phyloP scores from a whole-genome alignment of 208 protist species.

The Wallacemonas rigidus region DNA sequence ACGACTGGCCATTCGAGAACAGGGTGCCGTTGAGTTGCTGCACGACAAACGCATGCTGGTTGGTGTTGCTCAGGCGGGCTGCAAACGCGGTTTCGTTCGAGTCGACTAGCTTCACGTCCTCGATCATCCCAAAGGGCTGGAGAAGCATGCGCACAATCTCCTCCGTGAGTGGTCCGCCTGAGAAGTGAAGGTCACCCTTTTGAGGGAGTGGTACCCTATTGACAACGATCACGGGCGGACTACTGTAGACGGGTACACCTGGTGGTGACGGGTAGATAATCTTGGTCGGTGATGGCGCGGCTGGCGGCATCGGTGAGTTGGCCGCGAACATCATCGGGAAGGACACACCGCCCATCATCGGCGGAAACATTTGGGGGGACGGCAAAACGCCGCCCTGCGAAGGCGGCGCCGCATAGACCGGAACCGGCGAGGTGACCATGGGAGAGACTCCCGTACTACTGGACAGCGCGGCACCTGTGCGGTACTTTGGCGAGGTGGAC shows the following conservation, averaged over 20 bases:
- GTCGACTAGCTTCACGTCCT: slow-evolving; percentile 49
- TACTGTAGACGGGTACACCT: slow-evolving; percentile 29
- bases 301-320: slow-evolving; percentile 9
- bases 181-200: slow-evolving; percentile 78
- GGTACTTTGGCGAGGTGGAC: slow-evolving; percentile 73
- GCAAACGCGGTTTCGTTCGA: slow-evolving; percentile 43
- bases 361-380: slow-evolving; percentile 48
- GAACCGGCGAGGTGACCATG: slow-evolving; percentile 24
- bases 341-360: slow-evolving; percentile 44
- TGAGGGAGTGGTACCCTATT: slow-evolving; percentile 39
- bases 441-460: slow-evolving; percentile 12
- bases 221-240: slow-evolving; percentile 33
- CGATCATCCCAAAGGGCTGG: slow-evolving; percentile 68
- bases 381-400: slow-evolving; percentile 37
- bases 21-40: slow-evolving; percentile 78
- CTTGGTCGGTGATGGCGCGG: slow-evolving; percentile 25
- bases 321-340: slow-evolving; percentile 66
- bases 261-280: slow-evolving; percentile 52
- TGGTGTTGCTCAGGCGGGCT: slow-evolving; percentile 59
- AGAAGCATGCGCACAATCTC: slow-evolving; percentile 57
- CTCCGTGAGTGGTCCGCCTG: slow-evolving; percentile 55
- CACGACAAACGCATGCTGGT: slow-evolving; percentile 55
- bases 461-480: slow-evolving; percentile 25
- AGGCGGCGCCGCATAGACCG: slow-evolving; percentile 25
- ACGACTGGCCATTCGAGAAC: slow-evolving; percentile 75